A percentile compares a stretch with the other conserved stretches of the same genome.
Conservation (phyloP, 2,329 filamentous ascomycete genomes). For the Talaromyces funiculosus region DNA sequence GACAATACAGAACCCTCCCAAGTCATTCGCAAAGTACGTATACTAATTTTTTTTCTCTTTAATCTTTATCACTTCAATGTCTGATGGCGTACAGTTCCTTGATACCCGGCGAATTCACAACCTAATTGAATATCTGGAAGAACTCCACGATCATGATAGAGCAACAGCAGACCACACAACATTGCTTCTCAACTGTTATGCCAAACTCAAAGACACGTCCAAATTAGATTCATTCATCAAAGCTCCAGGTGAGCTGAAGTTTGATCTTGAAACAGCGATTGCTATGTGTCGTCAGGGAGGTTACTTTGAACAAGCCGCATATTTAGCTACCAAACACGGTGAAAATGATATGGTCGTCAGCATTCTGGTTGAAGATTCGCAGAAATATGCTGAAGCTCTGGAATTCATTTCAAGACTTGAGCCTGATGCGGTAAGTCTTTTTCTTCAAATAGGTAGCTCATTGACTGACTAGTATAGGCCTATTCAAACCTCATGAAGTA, state of each 20-base stretch:
- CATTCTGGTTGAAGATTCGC: conserved; percentile 91
- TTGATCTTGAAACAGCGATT: conserved; percentile 95
- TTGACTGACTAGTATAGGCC: conserved; percentile 47
- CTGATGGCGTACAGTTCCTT: conserved; percentile 58
- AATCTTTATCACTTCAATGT: neutral
- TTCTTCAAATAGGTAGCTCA: neutral
- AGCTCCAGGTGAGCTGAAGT: conserved; percentile 80
- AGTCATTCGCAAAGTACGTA: conserved; percentile 75
- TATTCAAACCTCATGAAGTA: conserved; percentile 93
- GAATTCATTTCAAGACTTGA: conserved; percentile 88
- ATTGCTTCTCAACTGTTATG: conserved; percentile 90
- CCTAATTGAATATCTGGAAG: conserved; percentile 92
- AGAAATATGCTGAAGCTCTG: conserved; percentile 80
- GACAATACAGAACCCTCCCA: conserved; percentile 95
- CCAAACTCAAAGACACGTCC: conserved; percentile 92
- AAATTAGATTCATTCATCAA: conserved; percentile 97
- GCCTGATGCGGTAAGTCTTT: conserved; percentile 59
- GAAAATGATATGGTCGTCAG: conserved; percentile 93
- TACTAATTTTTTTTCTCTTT: neutral
- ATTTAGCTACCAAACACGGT: conserved; percentile 86
- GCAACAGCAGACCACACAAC: conserved; percentile 96
- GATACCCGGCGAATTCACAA: conserved; percentile 98
- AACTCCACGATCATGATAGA: conserved; percentile 87
- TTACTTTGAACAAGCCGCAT: conserved; percentile 94
- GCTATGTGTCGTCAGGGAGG: conserved; percentile 95